A percentile compares a stretch with the other conserved stretches of the same genome.
phyloP scores from a whole-genome alignment of 2,329 filamentous ascomycete genomes.

The Apiospora koreana region DNA sequence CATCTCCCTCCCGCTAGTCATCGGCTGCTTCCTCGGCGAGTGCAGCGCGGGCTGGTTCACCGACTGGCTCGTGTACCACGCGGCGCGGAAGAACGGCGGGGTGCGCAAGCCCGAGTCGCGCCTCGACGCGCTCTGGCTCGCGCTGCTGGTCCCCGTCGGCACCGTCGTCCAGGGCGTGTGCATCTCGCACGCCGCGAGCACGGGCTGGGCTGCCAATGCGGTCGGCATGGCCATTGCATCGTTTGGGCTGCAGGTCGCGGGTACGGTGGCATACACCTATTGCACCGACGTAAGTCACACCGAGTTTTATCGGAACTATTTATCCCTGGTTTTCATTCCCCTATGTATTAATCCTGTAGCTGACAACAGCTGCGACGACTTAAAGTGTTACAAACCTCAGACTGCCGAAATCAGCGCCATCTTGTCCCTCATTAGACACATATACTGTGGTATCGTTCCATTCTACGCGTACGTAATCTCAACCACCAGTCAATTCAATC shows the following conservation, averaged over 20 bases:
- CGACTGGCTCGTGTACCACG: constrained; percentile 31
- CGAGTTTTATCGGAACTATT: no score
- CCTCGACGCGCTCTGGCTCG: constrained; percentile 33
- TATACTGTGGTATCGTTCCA: constrained; percentile 33
- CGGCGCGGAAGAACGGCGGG: constrained; percentile 27
- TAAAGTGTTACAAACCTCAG: constrained; percentile 35
- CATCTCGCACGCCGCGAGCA: constrained; percentile 28
- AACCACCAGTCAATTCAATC: no score
- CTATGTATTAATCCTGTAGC: background rate
- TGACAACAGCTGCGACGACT: background rate
- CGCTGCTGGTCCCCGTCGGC: constrained; percentile 26
- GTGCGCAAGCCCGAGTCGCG: constrained; percentile 30
- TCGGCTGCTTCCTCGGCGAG: constrained; percentile 29
- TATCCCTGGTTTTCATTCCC: no score
- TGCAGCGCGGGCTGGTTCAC: constrained; percentile 27
- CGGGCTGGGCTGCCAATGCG: constrained; percentile 34
- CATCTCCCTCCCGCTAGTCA: constrained; percentile 25
- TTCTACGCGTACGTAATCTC: constrained; percentile 29
- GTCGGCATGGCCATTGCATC: constrained; percentile 38
- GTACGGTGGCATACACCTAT: constrained; percentile 37
- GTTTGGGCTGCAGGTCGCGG: constrained; percentile 36
- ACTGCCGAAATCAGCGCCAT: constrained; percentile 35
- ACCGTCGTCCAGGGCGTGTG: constrained; percentile 27
- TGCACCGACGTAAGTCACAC: constrained; percentile 30
- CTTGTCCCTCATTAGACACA: constrained; percentile 34